These are phyloP conservation scores for Phytophthora aleatoria DNA, from an alignment of 352 stramenopile genomes.

Conservation along the genomic window DNA sequence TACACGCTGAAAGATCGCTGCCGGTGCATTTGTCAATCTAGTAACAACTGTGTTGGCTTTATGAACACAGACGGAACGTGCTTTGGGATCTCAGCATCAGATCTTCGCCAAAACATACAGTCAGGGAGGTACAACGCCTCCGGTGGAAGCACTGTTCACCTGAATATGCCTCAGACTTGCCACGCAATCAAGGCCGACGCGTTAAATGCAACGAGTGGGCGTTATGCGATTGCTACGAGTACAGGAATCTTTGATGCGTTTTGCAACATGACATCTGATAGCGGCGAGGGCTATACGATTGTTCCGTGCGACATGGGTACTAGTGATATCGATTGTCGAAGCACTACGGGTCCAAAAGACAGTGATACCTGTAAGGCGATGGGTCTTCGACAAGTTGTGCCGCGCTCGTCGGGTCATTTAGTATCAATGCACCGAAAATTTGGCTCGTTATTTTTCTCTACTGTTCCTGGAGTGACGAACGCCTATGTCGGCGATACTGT, in stretches of 20 bases:
- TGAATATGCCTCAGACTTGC: constrained; percentile 66
- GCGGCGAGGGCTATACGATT: constrained; percentile 57
- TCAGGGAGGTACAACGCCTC: constrained; percentile 32
- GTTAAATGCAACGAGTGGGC: constrained; percentile 30
- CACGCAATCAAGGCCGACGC: constrained; percentile 54
- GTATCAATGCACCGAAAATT: constrained; percentile 46
- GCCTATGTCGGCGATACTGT: constrained; percentile 37
- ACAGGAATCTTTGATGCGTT: constrained; percentile 44
- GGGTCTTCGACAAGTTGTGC: constrained; percentile 55
- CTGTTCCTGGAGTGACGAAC: constrained; percentile 57
- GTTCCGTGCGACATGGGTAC: constrained; percentile 50
- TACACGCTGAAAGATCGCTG: constrained; percentile 53
- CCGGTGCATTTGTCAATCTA: constrained; percentile 46
- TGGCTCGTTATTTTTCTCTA: constrained; percentile 57
- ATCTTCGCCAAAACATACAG: constrained; percentile 46
- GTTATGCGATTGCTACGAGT: constrained; percentile 55
- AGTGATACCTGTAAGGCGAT: constrained; percentile 57
- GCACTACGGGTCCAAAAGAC: constrained; percentile 41
- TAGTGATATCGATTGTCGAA: constrained; percentile 36
- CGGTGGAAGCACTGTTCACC: constrained; percentile 36
- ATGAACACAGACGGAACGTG: constrained; percentile 45
- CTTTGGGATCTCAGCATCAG: constrained; percentile 37
- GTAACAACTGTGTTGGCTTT: constrained; percentile 47
- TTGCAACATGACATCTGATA: constrained; percentile 62
- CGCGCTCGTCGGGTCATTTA: constrained; percentile 55